Conservation (phyloP, 2,329 filamentous ascomycete species). For the Pseudogymnoascus sp. region DNA sequence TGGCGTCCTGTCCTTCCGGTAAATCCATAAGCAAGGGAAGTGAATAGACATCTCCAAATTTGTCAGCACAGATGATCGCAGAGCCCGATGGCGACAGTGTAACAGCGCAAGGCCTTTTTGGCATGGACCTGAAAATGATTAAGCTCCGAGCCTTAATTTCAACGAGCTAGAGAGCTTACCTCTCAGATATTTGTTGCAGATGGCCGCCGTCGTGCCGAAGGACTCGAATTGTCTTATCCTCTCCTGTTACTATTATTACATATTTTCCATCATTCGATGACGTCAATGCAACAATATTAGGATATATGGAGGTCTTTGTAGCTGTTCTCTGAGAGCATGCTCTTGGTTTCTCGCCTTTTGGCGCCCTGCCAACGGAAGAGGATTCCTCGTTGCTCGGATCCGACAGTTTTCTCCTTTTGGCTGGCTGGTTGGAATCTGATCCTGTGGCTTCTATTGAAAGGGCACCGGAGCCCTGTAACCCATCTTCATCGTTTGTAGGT, state of each 20-base stretch:
- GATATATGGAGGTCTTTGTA: constrained; percentile 38
- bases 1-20: constrained; percentile 15
- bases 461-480: constrained; percentile 11
- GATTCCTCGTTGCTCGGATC: constrained; percentile 5
- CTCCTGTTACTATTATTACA: constrained; percentile 72
- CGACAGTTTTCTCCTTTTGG: constrained; percentile 28
- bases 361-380: neutral
- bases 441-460: constrained; percentile 11
- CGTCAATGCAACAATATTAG: constrained; percentile 63
- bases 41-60: constrained; percentile 93
- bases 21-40: constrained; percentile 57
- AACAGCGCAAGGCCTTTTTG: constrained; percentile 79
- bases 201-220: constrained; percentile 60
- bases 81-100: constrained; percentile 60
- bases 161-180: constrained; percentile 14
- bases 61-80: constrained; percentile 79
- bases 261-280: constrained; percentile 58
- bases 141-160: constrained; percentile 20
- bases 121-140: constrained; percentile 58
- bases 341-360: constrained; percentile 12
- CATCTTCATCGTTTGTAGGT: constrained; percentile 12
- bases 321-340: constrained; percentile 18
- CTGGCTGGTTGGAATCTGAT: constrained; percentile 16
- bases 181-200: constrained; percentile 47
- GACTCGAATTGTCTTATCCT: constrained; percentile 86